These are phyloP conservation scores for Cardamine occulta DNA, from an alignment of 345 rosid species.

Conservation along the genomic window DNA sequence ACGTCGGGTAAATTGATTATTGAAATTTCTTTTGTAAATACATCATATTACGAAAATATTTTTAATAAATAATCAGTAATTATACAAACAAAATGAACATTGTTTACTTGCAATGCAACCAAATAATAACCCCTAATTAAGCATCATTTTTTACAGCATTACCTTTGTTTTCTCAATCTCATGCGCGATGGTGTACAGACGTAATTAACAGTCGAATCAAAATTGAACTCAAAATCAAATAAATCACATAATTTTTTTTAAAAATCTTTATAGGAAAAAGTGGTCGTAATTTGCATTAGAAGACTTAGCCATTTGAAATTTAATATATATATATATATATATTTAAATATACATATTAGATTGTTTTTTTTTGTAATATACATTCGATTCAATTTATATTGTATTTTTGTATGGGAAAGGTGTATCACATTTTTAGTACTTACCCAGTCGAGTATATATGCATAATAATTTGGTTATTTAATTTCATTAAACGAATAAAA, in stretches of 20 bases:
- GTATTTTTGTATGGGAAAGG: neutral
- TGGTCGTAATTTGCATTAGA: neutral
- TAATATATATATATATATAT: neutral
- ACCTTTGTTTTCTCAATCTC: neutral
- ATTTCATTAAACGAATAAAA: neutral
- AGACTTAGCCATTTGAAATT: too few relatives aligned
- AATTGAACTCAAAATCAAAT: neutral
- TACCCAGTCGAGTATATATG: conserved; percentile 4
- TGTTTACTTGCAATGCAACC: conserved; percentile 13
- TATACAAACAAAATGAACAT: neutral
- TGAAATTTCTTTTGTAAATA: conserved; percentile 7
- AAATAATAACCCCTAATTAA: conserved; percentile 19
- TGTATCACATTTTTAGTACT: neutral
- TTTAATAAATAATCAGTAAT: neutral
- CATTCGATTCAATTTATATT: neutral
- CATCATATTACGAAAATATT: neutral
- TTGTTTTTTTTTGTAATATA: neutral
- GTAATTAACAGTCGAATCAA: neutral
- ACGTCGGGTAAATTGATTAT: neutral
- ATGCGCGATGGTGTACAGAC: neutral
- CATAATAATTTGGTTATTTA: neutral
- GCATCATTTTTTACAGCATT: neutral
- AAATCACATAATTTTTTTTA: neutral
- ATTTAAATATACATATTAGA: neutral
- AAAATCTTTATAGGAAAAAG: neutral